A percentile compares a stretch with the other conserved stretches of the same genome.
phyloP scores from a whole-genome alignment of 2,329 filamentous ascomycete species.

The Colletotrichum sp. region DNA sequence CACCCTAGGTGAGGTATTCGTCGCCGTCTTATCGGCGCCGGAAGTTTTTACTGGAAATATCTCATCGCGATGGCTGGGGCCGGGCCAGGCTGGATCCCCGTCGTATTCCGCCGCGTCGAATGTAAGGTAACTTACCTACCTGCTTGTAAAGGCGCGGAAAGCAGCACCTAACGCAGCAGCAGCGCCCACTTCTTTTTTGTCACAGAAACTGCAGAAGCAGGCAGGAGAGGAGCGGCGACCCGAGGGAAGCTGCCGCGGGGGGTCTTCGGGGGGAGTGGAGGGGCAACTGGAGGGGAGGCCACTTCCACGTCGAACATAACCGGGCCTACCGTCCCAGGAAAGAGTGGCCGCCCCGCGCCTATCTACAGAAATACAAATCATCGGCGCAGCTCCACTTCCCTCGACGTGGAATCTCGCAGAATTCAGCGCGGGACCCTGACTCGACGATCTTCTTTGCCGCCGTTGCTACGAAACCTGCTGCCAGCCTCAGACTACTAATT shows the following conservation, averaged over 20 bases:
- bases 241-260: background rate
- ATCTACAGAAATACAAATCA: slow-evolving; percentile 20
- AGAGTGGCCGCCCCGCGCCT: slow-evolving; percentile 12
- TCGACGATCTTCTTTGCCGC: background rate
- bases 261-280: background rate
- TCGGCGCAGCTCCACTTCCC: slow-evolving; percentile 13
- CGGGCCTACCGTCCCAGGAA: background rate
- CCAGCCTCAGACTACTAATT: slow-evolving; percentile 10
- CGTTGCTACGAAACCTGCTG: background rate
- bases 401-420: slow-evolving; percentile 21
- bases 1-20: background rate
- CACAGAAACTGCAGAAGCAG: background rate
- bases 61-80: background rate
- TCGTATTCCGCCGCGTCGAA: background rate
- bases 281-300: background rate
- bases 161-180: background rate
- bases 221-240: background rate
- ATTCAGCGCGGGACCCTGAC: slow-evolving; percentile 17
- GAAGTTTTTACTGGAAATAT: slow-evolving; percentile 1
- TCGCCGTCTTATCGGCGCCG: background rate
- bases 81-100: background rate
- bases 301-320: background rate
- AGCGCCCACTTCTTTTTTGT: background rate
- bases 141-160: background rate
- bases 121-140: background rate